These are phyloP conservation scores for Penicillium subrubescens DNA, from an alignment of 495 filamentous ascomycete genomes.

Conservation along the genomic window DNA sequence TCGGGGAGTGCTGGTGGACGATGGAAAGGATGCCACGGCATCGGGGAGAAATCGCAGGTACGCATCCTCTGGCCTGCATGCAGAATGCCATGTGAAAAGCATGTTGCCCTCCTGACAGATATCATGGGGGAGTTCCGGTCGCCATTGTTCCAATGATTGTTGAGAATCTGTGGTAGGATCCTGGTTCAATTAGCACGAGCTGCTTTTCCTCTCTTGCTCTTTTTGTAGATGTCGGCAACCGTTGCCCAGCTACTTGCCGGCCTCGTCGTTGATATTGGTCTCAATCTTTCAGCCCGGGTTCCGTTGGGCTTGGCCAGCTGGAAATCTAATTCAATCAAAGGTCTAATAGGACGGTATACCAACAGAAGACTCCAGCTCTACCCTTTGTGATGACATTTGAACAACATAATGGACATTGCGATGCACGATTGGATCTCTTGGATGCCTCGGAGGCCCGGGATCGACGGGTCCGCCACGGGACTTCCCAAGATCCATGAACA, in stretches of 20 bases:
- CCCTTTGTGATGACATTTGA: neutral
- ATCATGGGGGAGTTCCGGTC: neutral
- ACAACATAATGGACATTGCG: neutral
- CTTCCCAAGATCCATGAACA: conserved; percentile 25
- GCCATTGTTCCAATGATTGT: neutral
- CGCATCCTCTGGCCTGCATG: conserved; percentile 16
- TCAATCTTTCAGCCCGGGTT: neutral
- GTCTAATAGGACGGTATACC: conserved; percentile 19
- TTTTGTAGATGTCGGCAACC: conserved; percentile 6
- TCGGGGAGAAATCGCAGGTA: neutral
- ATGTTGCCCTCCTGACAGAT: conserved; percentile 16
- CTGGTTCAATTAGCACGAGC: conserved; percentile 2
- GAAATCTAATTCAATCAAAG: conserved; percentile 19
- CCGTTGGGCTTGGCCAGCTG: conserved; percentile 14
- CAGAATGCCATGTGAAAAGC: conserved; percentile 21
- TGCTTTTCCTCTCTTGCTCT: neutral
- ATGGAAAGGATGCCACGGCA: conserved; percentile 9
- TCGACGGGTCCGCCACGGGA: conserved; percentile 16
- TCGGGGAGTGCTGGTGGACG: conserved; percentile 20
- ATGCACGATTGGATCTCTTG: conserved; percentile 5
- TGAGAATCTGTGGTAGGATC: neutral
- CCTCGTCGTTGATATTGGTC: neutral
- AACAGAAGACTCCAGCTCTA: conserved; percentile 7
- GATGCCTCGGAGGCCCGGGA: conserved; percentile 3
- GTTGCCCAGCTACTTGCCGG: neutral